phyloP scores from a whole-genome alignment of 768 basidiomycete genomes.

The Brasilioporus rufonigricans region DNA sequence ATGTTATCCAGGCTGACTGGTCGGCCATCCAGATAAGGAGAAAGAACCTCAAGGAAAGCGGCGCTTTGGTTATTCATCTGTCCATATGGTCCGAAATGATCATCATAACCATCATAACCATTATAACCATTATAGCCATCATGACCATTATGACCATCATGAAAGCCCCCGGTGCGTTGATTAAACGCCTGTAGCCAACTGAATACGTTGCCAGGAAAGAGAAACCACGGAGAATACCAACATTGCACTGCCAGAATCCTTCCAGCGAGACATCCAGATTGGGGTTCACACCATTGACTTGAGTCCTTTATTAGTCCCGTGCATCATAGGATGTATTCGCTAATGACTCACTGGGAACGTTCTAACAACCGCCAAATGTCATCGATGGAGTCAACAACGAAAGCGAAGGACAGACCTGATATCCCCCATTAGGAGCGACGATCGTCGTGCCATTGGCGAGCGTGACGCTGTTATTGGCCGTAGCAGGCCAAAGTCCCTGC shows the following conservation, averaged over 20 bases:
- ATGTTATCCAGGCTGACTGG: slow-evolving; percentile 56
- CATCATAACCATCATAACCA: too few species aligned
- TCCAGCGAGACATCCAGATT: slow-evolving; percentile 63
- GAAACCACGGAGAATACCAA: slow-evolving; percentile 24
- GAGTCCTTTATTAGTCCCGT: slow-evolving; percentile 8
- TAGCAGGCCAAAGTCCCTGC: slow-evolving; percentile 67
- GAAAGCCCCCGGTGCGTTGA: too few species aligned
- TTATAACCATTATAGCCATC: too few species aligned
- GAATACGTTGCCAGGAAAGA: neutral
- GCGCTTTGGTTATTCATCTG: slow-evolving; percentile 43
- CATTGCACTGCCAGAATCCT: slow-evolving; percentile 61
- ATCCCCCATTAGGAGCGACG: slow-evolving; percentile 61
- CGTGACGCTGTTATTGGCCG: slow-evolving; percentile 42
- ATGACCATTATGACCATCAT: too few species aligned
- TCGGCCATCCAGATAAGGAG: slow-evolving; percentile 55
- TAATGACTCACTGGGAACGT: slow-evolving; percentile 39
- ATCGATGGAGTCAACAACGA: slow-evolving; percentile 8
- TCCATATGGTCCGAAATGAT: slow-evolving; percentile 49
- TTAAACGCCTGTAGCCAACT: slow-evolving; percentile 42
- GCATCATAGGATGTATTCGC: neutral
- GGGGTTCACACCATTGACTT: slow-evolving; percentile 65
- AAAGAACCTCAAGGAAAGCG: slow-evolving; percentile 47
- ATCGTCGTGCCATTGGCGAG: slow-evolving; percentile 67
- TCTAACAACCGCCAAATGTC: slow-evolving; percentile 18
- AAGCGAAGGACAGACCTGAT: slow-evolving; percentile 43